Evolutionary conservation across 768 basidiomycete species (phyloP).

Genomic region (Dacryopinax primogenitus): DNA sequence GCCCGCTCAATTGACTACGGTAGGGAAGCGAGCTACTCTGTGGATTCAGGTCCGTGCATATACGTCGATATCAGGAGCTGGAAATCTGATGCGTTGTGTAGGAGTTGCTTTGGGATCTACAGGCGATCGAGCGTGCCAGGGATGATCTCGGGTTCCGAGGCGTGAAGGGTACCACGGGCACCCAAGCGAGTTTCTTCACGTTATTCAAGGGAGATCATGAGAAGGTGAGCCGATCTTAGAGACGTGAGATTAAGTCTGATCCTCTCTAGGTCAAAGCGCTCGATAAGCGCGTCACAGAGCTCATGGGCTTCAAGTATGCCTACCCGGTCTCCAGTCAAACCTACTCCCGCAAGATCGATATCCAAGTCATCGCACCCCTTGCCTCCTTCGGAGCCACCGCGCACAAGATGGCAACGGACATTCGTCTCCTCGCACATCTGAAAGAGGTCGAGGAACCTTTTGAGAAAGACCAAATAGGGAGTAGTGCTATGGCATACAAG

Average conservation of each 20-base stretch:
- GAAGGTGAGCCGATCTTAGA: no score
- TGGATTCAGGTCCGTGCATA: conserved; percentile 69
- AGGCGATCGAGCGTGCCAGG: conserved; percentile 78
- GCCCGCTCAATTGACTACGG: conserved; percentile 94
- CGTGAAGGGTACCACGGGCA: conserved; percentile 98
- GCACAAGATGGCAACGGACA: conserved; percentile 94
- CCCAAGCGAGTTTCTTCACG: conserved; percentile 88
- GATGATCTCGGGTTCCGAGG: conserved; percentile 94
- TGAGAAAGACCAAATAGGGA: conserved; percentile 96
- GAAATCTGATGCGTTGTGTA: conserved; percentile 22
- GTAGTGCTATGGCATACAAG: conserved; percentile 98
- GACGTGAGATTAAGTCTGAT: no score
- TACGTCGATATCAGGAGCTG: neutral
- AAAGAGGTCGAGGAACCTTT: conserved; percentile 99
- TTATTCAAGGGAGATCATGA: conserved; percentile 91
- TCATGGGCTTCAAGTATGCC: conserved; percentile 84
- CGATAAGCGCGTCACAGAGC: conserved; percentile 75
- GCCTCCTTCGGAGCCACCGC: conserved; percentile 85
- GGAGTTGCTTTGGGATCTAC: conserved; percentile 92
- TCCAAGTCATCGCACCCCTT: conserved; percentile 80
- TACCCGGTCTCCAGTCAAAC: conserved; percentile 99
- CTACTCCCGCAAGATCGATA: conserved; percentile 93
- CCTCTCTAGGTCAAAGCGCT: conserved; percentile 65
- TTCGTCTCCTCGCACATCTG: conserved; percentile 83
- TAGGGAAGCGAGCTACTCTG: conserved; percentile 89